Base-by-base conservation (phyloP, 257 asterid genomes). In the Solanum stenotomum region DNA sequence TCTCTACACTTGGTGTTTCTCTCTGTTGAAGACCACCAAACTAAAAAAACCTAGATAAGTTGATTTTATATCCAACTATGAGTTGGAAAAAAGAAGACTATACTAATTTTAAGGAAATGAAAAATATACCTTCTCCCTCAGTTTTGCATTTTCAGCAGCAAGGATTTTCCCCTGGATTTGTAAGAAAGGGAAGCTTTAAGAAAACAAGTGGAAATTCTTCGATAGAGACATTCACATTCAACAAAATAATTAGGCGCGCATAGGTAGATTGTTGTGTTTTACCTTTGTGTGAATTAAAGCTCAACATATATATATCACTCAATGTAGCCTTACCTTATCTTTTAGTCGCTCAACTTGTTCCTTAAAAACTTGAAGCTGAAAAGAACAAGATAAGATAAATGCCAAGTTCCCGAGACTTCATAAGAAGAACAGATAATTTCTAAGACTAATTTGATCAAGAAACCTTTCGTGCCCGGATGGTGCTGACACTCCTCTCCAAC, bases 381-480 rank as follows among this genome's bases (percentile, higher is more conserved):
- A 59, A 46, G 23, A 29, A 81, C 79, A 46, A 18, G n/a, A 40
- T 63, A 29, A 23, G 83, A 29, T 38, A 52, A 31, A 31, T 71
- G 61, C 11, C 12, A 20, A 84, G 42, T 4, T 10, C 67, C 27
- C 12, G 85, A 65, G 23, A 85, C 87, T 40, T 67, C 33, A 3
- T 16, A 40, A 44, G 63, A 27, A 38, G 79, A 27, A 67, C 29
- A 85, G 63, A 85, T 49, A 44, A 67, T 63, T 27, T 89, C 40
- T 20, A 25, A 44, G 61, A 27, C 46, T 5, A 70, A 2, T 52
- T 6, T 16, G 22, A 6, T n/a, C 13, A 25, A 63, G 65, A 49
- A 78, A 93, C 99, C 98, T 94, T 97, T 92, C 94, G 91, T 52
- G 98, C 94, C 31, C 98, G 97, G 37, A 97, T 92, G 89, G 83